phyloP scores from a whole-genome alignment of 306 rosid species.

The Arachis hypogaea region DNA sequence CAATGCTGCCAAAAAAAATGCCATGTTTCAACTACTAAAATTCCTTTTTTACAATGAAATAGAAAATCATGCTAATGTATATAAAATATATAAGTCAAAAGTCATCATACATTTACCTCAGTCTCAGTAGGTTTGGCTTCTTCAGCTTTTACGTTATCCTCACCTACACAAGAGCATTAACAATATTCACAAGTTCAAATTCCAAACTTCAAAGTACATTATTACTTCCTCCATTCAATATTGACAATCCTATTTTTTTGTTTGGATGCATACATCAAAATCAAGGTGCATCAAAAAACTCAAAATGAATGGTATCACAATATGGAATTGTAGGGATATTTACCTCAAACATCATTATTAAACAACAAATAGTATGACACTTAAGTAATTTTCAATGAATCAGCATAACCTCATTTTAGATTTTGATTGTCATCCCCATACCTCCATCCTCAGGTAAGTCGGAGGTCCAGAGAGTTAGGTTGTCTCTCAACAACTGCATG shows the following conservation, averaged over 20 bases:
- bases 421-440: constrained; percentile 37
- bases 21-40: constrained; percentile 5
- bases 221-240: no score
- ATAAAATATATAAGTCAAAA: neutral
- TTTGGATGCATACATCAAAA: no score
- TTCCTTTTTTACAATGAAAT: neutral
- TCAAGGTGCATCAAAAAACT: no score
- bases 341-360: constrained; percentile 16
- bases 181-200: neutral
- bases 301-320: no score
- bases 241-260: no score
- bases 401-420: constrained; percentile 24
- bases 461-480: constrained; percentile 98
- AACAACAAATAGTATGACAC: constrained; percentile 18
- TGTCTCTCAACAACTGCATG: constrained; percentile 98
- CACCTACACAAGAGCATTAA: constrained; percentile 61
- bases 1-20: constrained; percentile 55
- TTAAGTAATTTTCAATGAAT: neutral
- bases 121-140: constrained; percentile 77
- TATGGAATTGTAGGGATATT: no score
- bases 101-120: constrained; percentile 46
- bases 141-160: constrained; percentile 71
- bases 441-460: constrained; percentile 99
- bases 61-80: neutral
- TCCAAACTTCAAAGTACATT: constrained; percentile 1